phyloP scores from a whole-genome alignment of 2,329 filamentous ascomycete species.

The Fonsecaea monophora region DNA sequence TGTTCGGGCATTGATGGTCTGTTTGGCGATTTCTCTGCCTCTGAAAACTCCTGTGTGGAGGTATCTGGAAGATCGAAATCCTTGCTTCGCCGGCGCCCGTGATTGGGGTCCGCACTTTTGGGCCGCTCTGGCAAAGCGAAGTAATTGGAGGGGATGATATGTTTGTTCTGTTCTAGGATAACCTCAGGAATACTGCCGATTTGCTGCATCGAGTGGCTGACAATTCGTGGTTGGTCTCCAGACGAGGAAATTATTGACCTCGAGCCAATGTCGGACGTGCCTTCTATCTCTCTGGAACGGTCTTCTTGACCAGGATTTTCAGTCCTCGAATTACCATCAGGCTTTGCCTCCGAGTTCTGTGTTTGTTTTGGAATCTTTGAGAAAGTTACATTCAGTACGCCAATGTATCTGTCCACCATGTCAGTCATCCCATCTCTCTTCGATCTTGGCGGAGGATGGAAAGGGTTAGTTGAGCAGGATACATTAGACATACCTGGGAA shows the following conservation, averaged over 20 bases:
- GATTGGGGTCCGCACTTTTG: slow-evolving; percentile 45
- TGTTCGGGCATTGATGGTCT: slow-evolving; percentile 53
- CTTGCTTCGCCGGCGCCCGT: slow-evolving; percentile 35
- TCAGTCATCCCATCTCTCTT: slow-evolving; percentile 4
- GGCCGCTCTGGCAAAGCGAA: slow-evolving; percentile 67
- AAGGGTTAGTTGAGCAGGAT: not conserved
- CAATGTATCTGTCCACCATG: slow-evolving; percentile 69
- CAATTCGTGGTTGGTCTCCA: slow-evolving; percentile 57
- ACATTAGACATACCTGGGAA: slow-evolving; percentile 68
- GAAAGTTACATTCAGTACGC: slow-evolving; percentile 94
- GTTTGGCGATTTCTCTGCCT: slow-evolving; percentile 11
- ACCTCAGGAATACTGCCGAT: slow-evolving; percentile 81
- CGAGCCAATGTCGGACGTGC: slow-evolving; percentile 1
- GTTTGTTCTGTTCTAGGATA: slow-evolving; percentile 90
- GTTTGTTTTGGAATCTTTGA: slow-evolving; percentile 76
- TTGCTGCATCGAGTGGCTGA: slow-evolving; percentile 75
- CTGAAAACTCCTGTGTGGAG: not conserved
- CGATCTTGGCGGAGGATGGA: not conserved
- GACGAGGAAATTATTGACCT: slow-evolving; percentile 16
- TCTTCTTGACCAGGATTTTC: slow-evolving; percentile 2
- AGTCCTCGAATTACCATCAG: slow-evolving; percentile 15
- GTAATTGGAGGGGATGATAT: slow-evolving; percentile 86
- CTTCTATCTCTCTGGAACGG: slow-evolving; percentile 5
- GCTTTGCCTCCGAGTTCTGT: slow-evolving; percentile 17
- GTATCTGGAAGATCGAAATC: slow-evolving; percentile 20